A percentile compares a stretch with the other conserved stretches of the same genome.
Evolutionary conservation across 345 rosid species (phyloP).

Genomic region (Lagerstroemia speciosa): DNA sequence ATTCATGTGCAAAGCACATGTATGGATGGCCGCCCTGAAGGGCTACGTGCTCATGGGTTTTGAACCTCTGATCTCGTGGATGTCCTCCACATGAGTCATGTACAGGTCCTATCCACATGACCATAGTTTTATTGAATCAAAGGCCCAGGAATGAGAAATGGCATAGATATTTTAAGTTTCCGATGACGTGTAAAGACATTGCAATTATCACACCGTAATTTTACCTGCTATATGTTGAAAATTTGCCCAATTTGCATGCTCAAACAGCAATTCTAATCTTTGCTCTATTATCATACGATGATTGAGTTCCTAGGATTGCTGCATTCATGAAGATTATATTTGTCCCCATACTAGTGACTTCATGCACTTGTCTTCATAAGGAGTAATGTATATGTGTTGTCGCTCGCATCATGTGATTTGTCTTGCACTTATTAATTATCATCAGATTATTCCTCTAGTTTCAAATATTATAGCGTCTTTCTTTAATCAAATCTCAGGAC

Average conservation of each 20-base stretch:
- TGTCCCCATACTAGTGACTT: not conserved
- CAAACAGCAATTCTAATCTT: not conserved
- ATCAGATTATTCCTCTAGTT: not conserved
- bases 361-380: not conserved
- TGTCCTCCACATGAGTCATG: too few relatives aligned
- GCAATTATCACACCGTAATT: not conserved
- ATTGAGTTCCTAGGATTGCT: not conserved
- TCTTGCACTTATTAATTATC: not conserved
- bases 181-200: not conserved
- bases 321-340: not conserved
- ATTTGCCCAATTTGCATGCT: not conserved
- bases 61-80: too few relatives aligned
- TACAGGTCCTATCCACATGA: too few relatives aligned
- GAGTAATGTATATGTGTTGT: not conserved
- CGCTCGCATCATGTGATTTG: not conserved
- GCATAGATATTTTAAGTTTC: not conserved
- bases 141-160: not conserved
- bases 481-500: conserved; percentile 34
- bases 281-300: not conserved
- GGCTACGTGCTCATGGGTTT: too few relatives aligned
- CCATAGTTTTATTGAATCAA: not conserved
- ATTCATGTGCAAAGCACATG: too few relatives aligned
- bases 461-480: not conserved
- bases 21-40: too few relatives aligned
- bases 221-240: not conserved